These are phyloP conservation scores for Cornus suecica DNA, from an alignment of 148 eudicot species.

Conservation along the genomic window DNA sequence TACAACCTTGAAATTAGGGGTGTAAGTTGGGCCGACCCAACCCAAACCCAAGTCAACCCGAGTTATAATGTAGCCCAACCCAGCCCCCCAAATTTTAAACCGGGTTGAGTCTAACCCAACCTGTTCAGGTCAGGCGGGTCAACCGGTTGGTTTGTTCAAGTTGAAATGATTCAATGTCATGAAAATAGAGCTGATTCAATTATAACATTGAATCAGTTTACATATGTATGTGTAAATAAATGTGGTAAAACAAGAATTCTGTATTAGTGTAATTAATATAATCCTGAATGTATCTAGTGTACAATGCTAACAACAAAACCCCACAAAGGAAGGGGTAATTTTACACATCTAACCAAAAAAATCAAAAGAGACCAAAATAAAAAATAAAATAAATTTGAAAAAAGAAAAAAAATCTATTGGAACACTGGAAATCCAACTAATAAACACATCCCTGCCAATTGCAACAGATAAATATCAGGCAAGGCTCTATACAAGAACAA, in stretches of 20 bases:
- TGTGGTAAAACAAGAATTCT: not conserved
- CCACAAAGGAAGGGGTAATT: not conserved
- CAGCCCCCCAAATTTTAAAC: too few species aligned
- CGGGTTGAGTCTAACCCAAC: too few species aligned
- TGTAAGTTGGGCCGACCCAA: too few species aligned
- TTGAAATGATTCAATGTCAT: too few species aligned
- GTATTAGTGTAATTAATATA: not conserved
- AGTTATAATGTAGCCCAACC: too few species aligned
- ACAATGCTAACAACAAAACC: not conserved
- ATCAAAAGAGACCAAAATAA: not conserved
- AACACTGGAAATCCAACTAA: not conserved
- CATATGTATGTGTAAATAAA: not conserved
- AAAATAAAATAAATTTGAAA: not conserved
- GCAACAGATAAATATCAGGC: slow-evolving; percentile 10
- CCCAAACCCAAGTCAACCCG: too few species aligned
- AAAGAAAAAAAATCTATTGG: not conserved
- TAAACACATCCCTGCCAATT: slow-evolving; percentile 12
- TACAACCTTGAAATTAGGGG: too few species aligned
- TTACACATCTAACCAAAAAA: not conserved
- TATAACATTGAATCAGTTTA: not conserved
- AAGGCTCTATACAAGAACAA: slow-evolving; percentile 6
- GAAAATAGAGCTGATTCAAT: too few species aligned
- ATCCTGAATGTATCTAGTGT: not conserved
- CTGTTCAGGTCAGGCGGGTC: too few species aligned
- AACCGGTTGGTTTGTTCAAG: too few species aligned